These are phyloP conservation scores for Pythium volutum DNA, from an alignment of 352 stramenopile genomes.

Conservation along the genomic window DNA sequence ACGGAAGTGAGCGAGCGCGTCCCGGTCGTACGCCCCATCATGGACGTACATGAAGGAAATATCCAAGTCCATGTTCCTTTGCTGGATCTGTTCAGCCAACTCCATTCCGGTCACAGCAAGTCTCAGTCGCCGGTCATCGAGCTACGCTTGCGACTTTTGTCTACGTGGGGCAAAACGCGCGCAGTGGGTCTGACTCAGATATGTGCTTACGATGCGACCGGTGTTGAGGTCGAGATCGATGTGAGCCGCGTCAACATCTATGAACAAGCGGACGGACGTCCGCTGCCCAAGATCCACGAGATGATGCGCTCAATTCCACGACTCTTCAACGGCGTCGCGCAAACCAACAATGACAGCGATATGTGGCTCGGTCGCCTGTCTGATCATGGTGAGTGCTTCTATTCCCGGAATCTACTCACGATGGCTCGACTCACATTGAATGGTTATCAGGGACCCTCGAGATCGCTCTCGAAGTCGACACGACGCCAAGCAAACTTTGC, in stretches of 20 bases:
- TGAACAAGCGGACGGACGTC: slow-evolving; percentile 38
- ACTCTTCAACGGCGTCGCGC: slow-evolving; percentile 54
- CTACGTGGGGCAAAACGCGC: slow-evolving; percentile 59
- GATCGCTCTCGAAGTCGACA: slow-evolving; percentile 46
- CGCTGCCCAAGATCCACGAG: slow-evolving; percentile 57
- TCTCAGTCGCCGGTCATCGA: slow-evolving; percentile 25
- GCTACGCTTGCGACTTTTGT: slow-evolving; percentile 64
- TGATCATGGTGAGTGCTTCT: slow-evolving; percentile 36
- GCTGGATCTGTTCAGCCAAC: slow-evolving; percentile 2
- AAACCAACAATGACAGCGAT: slow-evolving; percentile 66
- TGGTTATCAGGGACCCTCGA: slow-evolving; percentile 41
- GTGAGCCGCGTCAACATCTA: slow-evolving; percentile 46
- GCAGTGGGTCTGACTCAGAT: slow-evolving; percentile 65
- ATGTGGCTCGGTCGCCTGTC: slow-evolving; percentile 75
- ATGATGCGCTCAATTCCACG: slow-evolving; percentile 58
- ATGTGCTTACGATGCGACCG: slow-evolving; percentile 60
- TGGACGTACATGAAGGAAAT: neutral
- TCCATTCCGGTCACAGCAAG: neutral
- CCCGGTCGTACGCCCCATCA: neutral
- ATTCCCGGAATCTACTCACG: neutral
- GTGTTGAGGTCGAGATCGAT: slow-evolving; percentile 50
- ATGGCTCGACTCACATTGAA: neutral
- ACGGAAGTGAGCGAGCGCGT: neutral
- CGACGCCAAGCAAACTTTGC: slow-evolving; percentile 56
- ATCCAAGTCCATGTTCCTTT: neutral